These are phyloP conservation scores for Bertia moriformis DNA, from an alignment of 2,329 filamentous ascomycete species.

Conservation along the genomic window DNA sequence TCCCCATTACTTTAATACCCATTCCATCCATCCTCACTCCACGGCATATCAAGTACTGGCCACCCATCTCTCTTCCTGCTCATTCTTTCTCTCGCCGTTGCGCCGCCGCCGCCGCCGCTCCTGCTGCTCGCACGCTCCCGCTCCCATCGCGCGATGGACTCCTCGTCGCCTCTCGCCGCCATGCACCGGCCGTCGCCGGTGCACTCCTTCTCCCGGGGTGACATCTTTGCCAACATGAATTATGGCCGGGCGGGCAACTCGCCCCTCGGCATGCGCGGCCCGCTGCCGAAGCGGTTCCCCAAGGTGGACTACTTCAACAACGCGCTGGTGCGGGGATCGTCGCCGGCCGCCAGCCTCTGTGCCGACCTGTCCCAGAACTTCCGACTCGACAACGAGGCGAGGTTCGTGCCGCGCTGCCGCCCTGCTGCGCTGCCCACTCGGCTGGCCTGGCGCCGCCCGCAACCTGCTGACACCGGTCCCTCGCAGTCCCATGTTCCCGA, in stretches of 20 bases:
- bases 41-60: too few species aligned
- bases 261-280: slow-evolving; percentile 31
- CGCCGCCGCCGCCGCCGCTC: too few species aligned
- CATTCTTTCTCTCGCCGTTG: too few species aligned
- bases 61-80: too few species aligned
- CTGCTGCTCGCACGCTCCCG: background rate
- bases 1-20: too few species aligned
- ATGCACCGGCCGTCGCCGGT: slow-evolving; percentile 63
- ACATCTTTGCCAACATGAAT: slow-evolving; percentile 35
- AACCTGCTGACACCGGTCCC: slow-evolving; percentile 39
- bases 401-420: slow-evolving; percentile 51
- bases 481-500: slow-evolving; percentile 64
- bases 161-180: slow-evolving; percentile 83
- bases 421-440: background rate
- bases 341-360: slow-evolving; percentile 77
- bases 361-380: slow-evolving; percentile 96
- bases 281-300: slow-evolving; percentile 36
- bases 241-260: slow-evolving; percentile 31
- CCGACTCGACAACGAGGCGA: slow-evolving; percentile 69
- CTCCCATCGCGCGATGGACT: slow-evolving; percentile 57
- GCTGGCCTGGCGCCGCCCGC: too few species aligned
- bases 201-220: slow-evolving; percentile 42
- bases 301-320: slow-evolving; percentile 67
- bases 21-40: too few species aligned
- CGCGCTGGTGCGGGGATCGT: slow-evolving; percentile 69